These are phyloP conservation scores for Starmerella vitae DNA, from an alignment of 805 yeast species.

Conservation along the genomic window DNA sequence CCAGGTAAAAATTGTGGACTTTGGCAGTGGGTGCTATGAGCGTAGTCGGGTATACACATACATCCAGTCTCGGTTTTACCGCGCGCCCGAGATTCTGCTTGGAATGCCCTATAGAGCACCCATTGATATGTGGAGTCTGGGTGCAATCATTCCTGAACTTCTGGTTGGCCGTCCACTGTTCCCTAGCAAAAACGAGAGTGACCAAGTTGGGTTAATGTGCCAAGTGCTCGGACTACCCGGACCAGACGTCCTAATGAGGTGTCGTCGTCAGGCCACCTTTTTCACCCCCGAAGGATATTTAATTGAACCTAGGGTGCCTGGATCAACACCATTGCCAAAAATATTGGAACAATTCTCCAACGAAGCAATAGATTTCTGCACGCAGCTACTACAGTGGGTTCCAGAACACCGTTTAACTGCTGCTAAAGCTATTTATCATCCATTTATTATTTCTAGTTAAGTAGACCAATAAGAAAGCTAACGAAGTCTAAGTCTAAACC, in stretches of 20 bases:
- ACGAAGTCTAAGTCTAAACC: not conserved
- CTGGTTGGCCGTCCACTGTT: slow-evolving; percentile 84
- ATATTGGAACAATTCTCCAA: slow-evolving; percentile 9
- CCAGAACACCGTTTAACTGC: slow-evolving; percentile 38
- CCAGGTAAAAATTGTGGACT: slow-evolving; percentile 59
- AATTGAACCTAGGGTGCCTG: slow-evolving; percentile 16
- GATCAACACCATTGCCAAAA: slow-evolving; percentile 12
- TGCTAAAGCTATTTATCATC: slow-evolving; percentile 29
- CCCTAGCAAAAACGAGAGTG: slow-evolving; percentile 80
- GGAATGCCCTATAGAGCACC: slow-evolving; percentile 81
- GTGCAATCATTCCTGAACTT: slow-evolving; percentile 94
- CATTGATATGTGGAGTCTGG: slow-evolving; percentile 96
- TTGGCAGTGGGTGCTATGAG: slow-evolving; percentile 43
- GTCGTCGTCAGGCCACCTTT: slow-evolving; percentile 28
- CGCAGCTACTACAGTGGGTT: slow-evolving; percentile 59
- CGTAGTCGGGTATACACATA: slow-evolving; percentile 85
- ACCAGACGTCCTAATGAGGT: slow-evolving; percentile 27
- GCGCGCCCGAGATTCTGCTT: slow-evolving; percentile 91
- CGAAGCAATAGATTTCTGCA: slow-evolving; percentile 31
- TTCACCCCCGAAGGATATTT: slow-evolving; percentile 21
- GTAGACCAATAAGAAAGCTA: too few relatives aligned
- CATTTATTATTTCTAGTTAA: slow-evolving; percentile 12
- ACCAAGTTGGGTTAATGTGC: slow-evolving; percentile 81
- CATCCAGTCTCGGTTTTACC: slow-evolving; percentile 87
- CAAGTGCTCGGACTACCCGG: slow-evolving; percentile 84